Conservation (phyloP, 2,329 filamentous ascomycete genomes). For the Calonectria naviculata region DNA sequence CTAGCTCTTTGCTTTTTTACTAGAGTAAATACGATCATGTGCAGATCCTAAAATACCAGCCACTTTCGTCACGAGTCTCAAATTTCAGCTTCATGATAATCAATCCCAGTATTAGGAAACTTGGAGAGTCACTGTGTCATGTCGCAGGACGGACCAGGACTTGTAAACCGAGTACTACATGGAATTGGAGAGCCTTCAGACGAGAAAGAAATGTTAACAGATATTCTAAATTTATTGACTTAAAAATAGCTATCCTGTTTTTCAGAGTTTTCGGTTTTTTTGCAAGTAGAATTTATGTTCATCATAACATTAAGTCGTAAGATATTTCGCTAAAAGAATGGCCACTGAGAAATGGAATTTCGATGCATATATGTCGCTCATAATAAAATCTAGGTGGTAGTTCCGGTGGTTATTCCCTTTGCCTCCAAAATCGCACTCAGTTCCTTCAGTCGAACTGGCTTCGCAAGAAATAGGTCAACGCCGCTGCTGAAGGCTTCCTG, state of each 20-base stretch:
- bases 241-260: background rate
- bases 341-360: background rate
- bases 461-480: constrained; percentile 65
- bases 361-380: background rate
- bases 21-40: no score
- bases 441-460: constrained; percentile 60
- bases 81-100: no score
- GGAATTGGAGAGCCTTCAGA: no score
- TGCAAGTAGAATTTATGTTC: background rate
- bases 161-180: no score
- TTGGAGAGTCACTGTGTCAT: no score
- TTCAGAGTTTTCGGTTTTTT: background rate
- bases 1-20: no score
- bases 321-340: background rate
- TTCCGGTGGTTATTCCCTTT: background rate
- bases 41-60: no score
- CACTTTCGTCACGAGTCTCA: no score
- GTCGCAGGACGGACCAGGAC: no score
- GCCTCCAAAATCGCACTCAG: constrained; percentile 37
- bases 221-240: background rate
- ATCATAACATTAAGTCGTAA: background rate
- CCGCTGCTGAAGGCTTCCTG: constrained; percentile 65
- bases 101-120: no score
- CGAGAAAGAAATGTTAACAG: background rate
- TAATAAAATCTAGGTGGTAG: background rate